phyloP scores from a whole-genome alignment of 441 rosid genomes.

The Adansonia madagascariensis region DNA sequence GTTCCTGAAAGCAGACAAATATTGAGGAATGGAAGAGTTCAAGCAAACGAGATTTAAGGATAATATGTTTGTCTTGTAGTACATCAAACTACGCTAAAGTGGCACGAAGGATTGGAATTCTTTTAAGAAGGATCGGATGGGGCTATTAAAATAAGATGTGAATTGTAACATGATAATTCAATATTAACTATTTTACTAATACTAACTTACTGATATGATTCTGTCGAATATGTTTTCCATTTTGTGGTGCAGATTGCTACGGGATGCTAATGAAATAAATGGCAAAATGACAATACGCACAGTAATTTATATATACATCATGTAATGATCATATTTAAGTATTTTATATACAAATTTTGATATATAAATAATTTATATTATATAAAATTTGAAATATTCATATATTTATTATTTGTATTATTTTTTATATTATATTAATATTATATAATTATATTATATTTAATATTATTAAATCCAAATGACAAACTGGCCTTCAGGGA shows the following conservation, averaged over 20 bases:
- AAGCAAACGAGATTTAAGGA: conserved; percentile 2
- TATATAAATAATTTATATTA: too few relatives aligned
- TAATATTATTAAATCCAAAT: too few relatives aligned
- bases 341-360: too few relatives aligned
- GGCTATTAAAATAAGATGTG: neutral
- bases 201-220: neutral
- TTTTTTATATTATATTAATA: too few relatives aligned
- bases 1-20: neutral
- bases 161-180: neutral
- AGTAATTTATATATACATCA: too few relatives aligned
- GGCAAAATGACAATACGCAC: too few relatives aligned
- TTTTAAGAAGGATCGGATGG: neutral
- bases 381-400: too few relatives aligned
- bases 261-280: neutral
- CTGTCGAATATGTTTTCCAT: neutral
- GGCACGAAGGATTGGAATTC: neutral
- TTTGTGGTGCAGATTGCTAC: neutral
- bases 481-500: neutral
- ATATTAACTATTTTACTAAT: neutral
- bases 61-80: neutral
- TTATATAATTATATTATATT: too few relatives aligned
- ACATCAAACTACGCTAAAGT: neutral
- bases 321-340: too few relatives aligned
- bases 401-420: too few relatives aligned
- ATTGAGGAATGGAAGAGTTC: neutral